Evolutionary conservation across 2,329 filamentous ascomycete species (phyloP).

Genomic region (Penicillium crustosum): DNA sequence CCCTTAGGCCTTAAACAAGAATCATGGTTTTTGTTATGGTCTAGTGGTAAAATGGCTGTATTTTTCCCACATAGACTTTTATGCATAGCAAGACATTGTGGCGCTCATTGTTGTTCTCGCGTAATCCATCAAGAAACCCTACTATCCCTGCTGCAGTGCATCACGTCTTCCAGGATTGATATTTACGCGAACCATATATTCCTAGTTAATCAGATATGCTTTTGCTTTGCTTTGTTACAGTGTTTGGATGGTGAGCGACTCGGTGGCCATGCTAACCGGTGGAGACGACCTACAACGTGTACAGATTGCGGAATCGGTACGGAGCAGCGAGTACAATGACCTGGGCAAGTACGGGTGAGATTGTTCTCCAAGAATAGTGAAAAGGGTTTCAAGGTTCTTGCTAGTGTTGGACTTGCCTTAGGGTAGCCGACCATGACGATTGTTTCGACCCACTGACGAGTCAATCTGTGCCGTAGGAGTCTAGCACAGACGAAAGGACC

Average conservation of each 20-base stretch:
- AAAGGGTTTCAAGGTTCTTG: no score
- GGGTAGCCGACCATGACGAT: slow-evolving; percentile 29
- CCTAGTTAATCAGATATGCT: neutral
- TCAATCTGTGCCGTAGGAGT: neutral
- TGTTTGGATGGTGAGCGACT: slow-evolving; percentile 28
- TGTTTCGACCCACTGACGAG: slow-evolving; percentile 20
- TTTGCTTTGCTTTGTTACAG: slow-evolving; percentile 18
- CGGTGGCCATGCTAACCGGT: slow-evolving; percentile 30
- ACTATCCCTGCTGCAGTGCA: neutral
- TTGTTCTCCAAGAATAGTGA: neutral
- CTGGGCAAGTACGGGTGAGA: neutral
- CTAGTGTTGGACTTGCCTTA: slow-evolving; percentile 16
- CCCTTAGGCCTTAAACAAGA: no score
- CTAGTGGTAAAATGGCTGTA: no score
- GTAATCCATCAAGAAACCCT: neutral
- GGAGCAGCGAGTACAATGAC: neutral
- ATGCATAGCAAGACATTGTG: neutral
- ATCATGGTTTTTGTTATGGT: no score
- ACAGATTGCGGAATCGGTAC: neutral
- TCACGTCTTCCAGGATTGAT: neutral
- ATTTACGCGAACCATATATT: no score
- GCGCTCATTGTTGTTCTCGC: neutral
- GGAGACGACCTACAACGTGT: slow-evolving; percentile 24
- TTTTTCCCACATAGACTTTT: neutral
- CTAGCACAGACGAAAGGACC: neutral